These are phyloP conservation scores for Hypoxylon sp. DNA, from an alignment of 2,329 filamentous ascomycete species.

Conservation along the genomic window DNA sequence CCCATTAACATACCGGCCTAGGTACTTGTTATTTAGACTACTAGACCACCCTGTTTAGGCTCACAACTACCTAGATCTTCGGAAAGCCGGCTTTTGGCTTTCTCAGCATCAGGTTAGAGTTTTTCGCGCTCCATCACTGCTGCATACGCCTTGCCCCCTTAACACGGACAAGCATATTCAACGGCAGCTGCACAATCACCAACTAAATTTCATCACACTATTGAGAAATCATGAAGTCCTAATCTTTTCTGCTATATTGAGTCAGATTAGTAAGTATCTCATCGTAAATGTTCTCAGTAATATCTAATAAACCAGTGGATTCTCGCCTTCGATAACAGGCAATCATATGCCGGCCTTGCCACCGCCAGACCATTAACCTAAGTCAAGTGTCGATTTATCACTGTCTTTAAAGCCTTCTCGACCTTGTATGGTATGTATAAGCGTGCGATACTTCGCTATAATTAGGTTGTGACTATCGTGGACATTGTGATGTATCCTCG, in stretches of 20 bases:
- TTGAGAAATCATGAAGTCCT: neutral
- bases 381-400: neutral
- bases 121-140: neutral
- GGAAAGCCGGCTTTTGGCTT: no score
- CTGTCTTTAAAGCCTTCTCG: neutral
- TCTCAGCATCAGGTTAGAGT: neutral
- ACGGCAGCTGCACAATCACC: neutral
- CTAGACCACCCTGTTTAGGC: no score
- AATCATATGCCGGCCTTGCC: neutral
- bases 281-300: no score
- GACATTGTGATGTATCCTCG: neutral
- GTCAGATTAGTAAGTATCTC: no score
- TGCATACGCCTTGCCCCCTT: neutral
- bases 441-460: constrained; percentile 1
- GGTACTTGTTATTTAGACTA: no score
- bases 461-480: neutral
- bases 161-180: neutral
- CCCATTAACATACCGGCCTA: no score
- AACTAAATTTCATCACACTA: neutral
- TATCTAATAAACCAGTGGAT: neutral
- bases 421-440: constrained; percentile 23
- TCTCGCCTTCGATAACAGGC: neutral
- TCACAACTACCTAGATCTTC: no score
- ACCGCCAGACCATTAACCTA: neutral
- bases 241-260: neutral